These are phyloP conservation scores for Leptographium lundbergii DNA, from an alignment of 2,329 filamentous ascomycete species.

Conservation along the genomic window DNA sequence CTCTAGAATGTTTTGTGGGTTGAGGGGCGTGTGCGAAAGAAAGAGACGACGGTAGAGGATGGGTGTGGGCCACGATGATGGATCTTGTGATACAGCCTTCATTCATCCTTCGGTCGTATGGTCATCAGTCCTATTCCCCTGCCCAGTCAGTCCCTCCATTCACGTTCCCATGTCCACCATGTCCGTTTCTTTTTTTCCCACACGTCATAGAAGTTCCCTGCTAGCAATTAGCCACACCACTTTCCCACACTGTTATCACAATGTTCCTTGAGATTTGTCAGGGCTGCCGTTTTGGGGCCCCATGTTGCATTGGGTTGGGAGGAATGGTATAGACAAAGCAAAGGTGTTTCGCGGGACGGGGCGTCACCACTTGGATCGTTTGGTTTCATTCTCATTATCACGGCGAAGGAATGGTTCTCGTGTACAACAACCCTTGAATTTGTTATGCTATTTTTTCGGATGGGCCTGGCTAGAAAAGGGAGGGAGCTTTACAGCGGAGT, in stretches of 20 bases:
- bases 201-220: neutral
- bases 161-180: neutral
- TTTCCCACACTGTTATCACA: neutral
- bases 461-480: neutral
- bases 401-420: neutral
- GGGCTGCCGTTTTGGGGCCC: neutral
- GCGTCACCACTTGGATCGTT: neutral
- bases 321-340: constrained; percentile 1
- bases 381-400: neutral
- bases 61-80: neutral
- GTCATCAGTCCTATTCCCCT: neutral
- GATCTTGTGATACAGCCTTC: neutral
- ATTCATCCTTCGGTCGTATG: no score
- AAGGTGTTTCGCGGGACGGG: constrained; percentile 1
- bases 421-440: neutral
- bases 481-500: neutral
- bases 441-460: neutral
- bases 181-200: neutral
- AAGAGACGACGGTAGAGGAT: neutral
- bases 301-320: neutral
- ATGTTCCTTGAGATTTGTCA: neutral
- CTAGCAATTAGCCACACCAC: neutral
- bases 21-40: neutral
- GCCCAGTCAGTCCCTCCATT: neutral
- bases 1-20: neutral